phyloP scores from a whole-genome alignment of 1,284 basidiomycete species.

The Trametes sp. region DNA sequence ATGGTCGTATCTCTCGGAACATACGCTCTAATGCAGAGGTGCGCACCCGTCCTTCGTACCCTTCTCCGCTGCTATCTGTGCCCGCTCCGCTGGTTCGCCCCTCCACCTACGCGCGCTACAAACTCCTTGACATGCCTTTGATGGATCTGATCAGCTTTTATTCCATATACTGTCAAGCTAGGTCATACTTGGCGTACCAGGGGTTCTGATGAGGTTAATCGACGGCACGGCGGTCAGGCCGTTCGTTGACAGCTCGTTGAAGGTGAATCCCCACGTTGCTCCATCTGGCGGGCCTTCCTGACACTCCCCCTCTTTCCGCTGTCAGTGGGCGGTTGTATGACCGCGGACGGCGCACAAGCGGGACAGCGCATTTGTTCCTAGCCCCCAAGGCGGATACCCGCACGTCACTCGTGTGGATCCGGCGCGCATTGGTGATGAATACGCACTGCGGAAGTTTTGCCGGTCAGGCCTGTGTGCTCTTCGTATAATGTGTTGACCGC shows the following conservation, averaged over 20 bases:
- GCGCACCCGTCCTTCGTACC: background rate
- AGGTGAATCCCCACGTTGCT: constrained; percentile 6
- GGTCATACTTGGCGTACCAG: background rate
- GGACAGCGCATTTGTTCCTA: background rate
- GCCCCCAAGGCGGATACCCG: background rate
- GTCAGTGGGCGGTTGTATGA: constrained; percentile 1
- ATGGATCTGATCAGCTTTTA: constrained; percentile 14
- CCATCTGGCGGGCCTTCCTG: background rate
- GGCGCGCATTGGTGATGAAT: background rate
- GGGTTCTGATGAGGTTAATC: constrained; percentile 15
- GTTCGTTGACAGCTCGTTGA: background rate
- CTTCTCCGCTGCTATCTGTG: background rate
- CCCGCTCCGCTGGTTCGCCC: background rate
- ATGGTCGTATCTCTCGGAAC: constrained; percentile 8
- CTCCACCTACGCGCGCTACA: background rate
- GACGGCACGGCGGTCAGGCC: background rate
- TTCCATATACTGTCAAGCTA: constrained; percentile 12
- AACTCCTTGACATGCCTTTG: background rate
- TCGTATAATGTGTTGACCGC: constrained; percentile 1
- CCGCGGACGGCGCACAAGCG: constrained; percentile 6
- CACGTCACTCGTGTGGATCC: constrained; percentile 2
- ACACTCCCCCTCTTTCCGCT: constrained; percentile 1
- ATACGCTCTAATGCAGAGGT: background rate
- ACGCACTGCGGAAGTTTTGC: background rate
- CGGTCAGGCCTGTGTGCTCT: background rate